phyloP scores from a whole-genome alignment of 2,329 filamentous ascomycete species.

The Talaromyces sp. region DNA sequence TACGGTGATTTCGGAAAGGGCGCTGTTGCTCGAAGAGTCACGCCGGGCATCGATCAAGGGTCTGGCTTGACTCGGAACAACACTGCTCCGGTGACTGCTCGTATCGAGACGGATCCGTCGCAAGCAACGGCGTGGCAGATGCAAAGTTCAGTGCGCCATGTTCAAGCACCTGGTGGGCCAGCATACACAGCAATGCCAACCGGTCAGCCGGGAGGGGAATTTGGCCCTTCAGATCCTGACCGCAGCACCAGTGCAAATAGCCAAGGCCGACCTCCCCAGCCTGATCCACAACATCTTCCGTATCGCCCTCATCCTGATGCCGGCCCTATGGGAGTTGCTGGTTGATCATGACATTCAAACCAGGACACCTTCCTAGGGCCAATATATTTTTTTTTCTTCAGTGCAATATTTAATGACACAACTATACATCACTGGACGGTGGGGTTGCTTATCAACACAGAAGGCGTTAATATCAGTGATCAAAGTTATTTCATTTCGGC shows the following conservation, averaged over 20 bases:
- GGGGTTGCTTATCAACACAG: constrained; percentile 8
- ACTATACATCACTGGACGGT: constrained; percentile 5
- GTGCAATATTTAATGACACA: constrained; percentile 9
- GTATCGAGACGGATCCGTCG: constrained; percentile 80
- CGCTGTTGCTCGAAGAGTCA: constrained; percentile 54
- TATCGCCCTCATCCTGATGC: constrained; percentile 34
- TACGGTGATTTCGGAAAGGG: constrained; percentile 77
- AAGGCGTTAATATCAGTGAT: constrained; percentile 13
- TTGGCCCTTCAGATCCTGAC: constrained; percentile 20
- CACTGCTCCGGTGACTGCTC: constrained; percentile 51
- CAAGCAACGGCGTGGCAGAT: constrained; percentile 68
- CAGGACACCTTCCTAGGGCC: background rate
- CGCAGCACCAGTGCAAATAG: constrained; percentile 33
- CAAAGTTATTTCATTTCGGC: constrained; percentile 11
- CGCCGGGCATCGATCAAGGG: constrained; percentile 48
- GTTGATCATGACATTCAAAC: constrained; percentile 17
- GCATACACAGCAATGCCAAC: constrained; percentile 25
- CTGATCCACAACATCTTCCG: constrained; percentile 29
- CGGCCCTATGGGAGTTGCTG: constrained; percentile 37
- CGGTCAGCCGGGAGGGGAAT: constrained; percentile 18
- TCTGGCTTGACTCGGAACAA: constrained; percentile 36
- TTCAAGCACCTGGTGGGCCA: constrained; percentile 46
- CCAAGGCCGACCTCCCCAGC: constrained; percentile 18
- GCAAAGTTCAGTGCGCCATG: constrained; percentile 76
- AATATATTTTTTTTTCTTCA: constrained; percentile 6